phyloP scores from a whole-genome alignment of 352 stramenopile species.

The Pythium phragmitis region DNA sequence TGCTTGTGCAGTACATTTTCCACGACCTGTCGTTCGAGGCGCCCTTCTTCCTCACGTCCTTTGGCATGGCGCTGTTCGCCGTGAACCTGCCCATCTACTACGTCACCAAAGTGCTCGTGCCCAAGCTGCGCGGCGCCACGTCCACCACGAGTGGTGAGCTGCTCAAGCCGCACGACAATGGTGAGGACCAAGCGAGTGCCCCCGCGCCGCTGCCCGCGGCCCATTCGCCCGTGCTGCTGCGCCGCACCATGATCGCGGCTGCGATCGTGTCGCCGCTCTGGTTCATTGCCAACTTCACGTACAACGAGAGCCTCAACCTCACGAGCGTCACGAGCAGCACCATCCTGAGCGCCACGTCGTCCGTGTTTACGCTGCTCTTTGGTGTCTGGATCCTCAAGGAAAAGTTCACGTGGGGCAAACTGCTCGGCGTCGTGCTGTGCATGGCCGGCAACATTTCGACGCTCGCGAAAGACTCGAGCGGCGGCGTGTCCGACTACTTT shows the following conservation, averaged over 20 bases:
- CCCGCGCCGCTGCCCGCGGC: background rate
- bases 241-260: constrained; percentile 34
- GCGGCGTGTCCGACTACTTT: constrained; percentile 39
- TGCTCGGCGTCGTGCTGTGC: constrained; percentile 83
- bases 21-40: constrained; percentile 80
- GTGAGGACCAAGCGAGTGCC: background rate
- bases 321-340: constrained; percentile 94
- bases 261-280: constrained; percentile 91
- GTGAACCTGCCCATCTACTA: constrained; percentile 84
- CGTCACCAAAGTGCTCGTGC: constrained; percentile 50
- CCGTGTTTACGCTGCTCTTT: constrained; percentile 93
- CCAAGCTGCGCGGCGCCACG: constrained; percentile 24
- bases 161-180: constrained; percentile 19
- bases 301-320: constrained; percentile 91
- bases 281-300: constrained; percentile 95
- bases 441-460: constrained; percentile 88
- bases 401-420: constrained; percentile 76
- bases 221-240: constrained; percentile 35
- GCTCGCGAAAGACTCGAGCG: constrained; percentile 66
- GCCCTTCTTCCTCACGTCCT: constrained; percentile 90
- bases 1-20: constrained; percentile 90
- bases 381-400: constrained; percentile 82
- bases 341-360: constrained; percentile 93
- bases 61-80: constrained; percentile 85
- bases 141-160: constrained; percentile 7